Evolutionary conservation across 2,329 filamentous ascomycete species (phyloP).

Genomic region (Bipolaris zeicola): DNA sequence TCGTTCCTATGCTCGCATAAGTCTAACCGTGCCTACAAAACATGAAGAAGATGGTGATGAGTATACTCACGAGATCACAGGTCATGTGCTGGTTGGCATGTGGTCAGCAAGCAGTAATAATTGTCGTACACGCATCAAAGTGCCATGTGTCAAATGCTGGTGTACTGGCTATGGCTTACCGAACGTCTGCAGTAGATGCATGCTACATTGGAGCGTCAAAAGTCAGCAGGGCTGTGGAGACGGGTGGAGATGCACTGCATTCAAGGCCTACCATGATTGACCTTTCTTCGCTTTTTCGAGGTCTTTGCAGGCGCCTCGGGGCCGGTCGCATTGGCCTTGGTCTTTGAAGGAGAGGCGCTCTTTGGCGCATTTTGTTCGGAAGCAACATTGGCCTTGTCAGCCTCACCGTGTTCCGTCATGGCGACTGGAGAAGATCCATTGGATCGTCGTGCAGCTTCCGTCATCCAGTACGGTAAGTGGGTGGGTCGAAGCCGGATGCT

Average conservation of each 20-base stretch:
- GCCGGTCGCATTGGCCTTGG: conserved; percentile 35
- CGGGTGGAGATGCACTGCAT: conserved; percentile 31
- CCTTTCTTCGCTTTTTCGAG: conserved; percentile 59
- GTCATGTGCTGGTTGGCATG: conserved; percentile 56
- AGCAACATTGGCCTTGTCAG: conserved; percentile 36
- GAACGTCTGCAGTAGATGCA: conserved; percentile 61
- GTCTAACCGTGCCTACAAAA: conserved; percentile 42
- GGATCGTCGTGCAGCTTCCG: conserved; percentile 42
- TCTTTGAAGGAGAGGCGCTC: conserved; percentile 36
- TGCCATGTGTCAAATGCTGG: conserved; percentile 29
- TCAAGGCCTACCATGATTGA: conserved; percentile 56
- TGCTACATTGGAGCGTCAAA: conserved; percentile 39
- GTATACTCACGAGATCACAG: conserved; percentile 55
- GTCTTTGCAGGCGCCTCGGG: conserved; percentile 42
- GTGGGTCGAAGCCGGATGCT: conserved; percentile 36
- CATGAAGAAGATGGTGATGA: conserved; percentile 10
- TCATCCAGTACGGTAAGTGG: conserved; percentile 45
- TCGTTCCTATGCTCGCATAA: conserved; percentile 69
- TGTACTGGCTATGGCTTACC: conserved; percentile 47
- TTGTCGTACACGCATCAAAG: conserved; percentile 23
- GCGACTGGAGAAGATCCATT: conserved; percentile 46
- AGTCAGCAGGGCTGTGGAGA: conserved; percentile 38
- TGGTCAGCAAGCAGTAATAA: conserved; percentile 43
- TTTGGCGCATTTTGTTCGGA: conserved; percentile 34
- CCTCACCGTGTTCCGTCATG: conserved; percentile 41